Evolutionary conservation across 805 yeast species (phyloP).

Genomic region (Cyberlindnera xylosilytica): DNA sequence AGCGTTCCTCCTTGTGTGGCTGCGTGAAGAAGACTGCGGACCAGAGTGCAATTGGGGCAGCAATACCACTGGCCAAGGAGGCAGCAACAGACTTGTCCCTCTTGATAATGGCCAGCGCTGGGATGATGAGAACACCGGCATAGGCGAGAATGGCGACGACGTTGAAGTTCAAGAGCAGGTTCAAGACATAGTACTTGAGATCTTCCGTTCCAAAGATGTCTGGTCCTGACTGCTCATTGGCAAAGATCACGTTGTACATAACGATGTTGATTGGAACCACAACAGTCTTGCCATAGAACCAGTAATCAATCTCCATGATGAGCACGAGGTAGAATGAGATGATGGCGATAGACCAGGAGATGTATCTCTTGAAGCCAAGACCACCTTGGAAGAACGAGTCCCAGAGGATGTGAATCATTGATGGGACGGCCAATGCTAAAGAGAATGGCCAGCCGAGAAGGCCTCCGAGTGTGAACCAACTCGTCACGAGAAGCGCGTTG

Average conservation of each 20-base stretch:
- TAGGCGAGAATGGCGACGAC: slow-evolving; percentile 41
- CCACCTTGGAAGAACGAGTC: not conserved
- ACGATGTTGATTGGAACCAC: slow-evolving; percentile 83
- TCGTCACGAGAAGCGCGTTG: slow-evolving; percentile 31
- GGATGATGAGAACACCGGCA: slow-evolving; percentile 35
- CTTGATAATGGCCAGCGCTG: slow-evolving; percentile 21
- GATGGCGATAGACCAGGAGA: slow-evolving; percentile 26
- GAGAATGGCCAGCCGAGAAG: slow-evolving; percentile 92
- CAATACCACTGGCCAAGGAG: slow-evolving; percentile 23
- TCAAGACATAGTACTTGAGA: slow-evolving; percentile 62
- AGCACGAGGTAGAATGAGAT: slow-evolving; percentile 23
- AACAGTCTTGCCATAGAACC: slow-evolving; percentile 54
- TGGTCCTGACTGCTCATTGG: slow-evolving; percentile 72
- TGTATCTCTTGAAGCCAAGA: slow-evolving; percentile 11
- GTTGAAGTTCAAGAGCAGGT: slow-evolving; percentile 75
- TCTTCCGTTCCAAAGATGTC: slow-evolving; percentile 89
- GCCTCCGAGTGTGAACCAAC: slow-evolving; percentile 62
- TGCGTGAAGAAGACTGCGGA: slow-evolving; percentile 59
- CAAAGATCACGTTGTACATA: slow-evolving; percentile 70
- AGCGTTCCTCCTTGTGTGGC: slow-evolving; percentile 93
- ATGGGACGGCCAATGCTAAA: slow-evolving; percentile 58
- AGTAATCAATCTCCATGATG: slow-evolving; percentile 50
- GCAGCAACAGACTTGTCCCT: slow-evolving; percentile 9
- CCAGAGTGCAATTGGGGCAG: slow-evolving; percentile 67
- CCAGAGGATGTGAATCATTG: slow-evolving; percentile 19